phyloP scores from a whole-genome alignment of 129 eudicot species.

The Pseudognaphalium luteoalbum region DNA sequence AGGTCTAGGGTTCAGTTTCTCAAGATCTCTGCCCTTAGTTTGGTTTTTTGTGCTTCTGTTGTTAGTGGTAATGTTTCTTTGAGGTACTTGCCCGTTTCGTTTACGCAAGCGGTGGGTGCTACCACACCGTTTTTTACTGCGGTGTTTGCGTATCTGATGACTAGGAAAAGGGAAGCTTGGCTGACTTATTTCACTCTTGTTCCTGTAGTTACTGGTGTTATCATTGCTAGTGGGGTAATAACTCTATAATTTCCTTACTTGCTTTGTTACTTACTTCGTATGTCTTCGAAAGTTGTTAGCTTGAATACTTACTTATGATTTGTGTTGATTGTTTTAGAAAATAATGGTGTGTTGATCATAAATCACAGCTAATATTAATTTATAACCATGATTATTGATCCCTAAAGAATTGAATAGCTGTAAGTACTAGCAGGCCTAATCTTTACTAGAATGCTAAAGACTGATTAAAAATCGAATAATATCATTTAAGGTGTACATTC shows the following conservation, averaged over 20 bases:
- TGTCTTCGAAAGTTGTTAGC: not conserved
- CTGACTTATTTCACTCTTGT: slow-evolving; percentile 39
- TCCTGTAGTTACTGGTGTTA: slow-evolving; percentile 44
- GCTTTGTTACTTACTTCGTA: no score
- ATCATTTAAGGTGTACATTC: not conserved
- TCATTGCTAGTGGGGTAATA: slow-evolving; percentile 47
- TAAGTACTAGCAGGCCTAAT: not conserved
- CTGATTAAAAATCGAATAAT: not conserved
- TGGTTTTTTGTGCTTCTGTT: slow-evolving; percentile 49
- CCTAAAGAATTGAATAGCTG: not conserved
- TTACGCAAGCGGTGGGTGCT: slow-evolving; percentile 49
- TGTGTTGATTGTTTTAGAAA: not conserved
- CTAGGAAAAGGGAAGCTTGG: slow-evolving; percentile 43
- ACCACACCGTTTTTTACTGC: slow-evolving; percentile 53
- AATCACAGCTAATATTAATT: not conserved
- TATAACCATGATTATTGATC: slow-evolving; percentile 5
- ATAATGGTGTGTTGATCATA: not conserved
- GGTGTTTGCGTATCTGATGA: slow-evolving; percentile 44
- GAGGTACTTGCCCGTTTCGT: slow-evolving; percentile 47
- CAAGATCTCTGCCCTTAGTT: slow-evolving; percentile 42
- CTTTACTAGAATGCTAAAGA: not conserved
- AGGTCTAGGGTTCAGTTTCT: slow-evolving; percentile 44
- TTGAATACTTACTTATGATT: not conserved
- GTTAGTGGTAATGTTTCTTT: slow-evolving; percentile 54
- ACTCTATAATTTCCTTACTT: not conserved